Evolutionary conservation across 2,329 filamentous ascomycete species (phyloP).

Genomic region (Apiospora koreana): DNA sequence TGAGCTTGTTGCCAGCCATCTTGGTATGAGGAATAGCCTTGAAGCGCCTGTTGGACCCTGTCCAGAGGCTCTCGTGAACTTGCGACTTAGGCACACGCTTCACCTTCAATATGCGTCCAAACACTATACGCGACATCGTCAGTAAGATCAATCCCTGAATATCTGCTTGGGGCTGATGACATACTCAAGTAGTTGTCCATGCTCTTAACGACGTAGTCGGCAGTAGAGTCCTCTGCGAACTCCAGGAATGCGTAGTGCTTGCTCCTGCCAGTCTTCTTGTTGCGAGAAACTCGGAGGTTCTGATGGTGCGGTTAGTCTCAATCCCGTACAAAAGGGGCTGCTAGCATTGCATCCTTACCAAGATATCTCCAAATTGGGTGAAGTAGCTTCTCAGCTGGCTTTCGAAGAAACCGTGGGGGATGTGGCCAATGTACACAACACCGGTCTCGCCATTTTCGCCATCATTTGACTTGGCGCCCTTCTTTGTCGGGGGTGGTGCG

Average conservation of each 20-base stretch:
- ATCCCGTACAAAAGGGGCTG: not conserved
- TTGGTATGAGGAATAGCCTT: conserved; percentile 87
- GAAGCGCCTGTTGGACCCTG: conserved; percentile 87
- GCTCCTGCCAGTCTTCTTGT: conserved; percentile 85
- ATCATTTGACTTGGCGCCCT: conserved; percentile 41
- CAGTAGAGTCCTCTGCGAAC: conserved; percentile 75
- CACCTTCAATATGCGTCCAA: conserved; percentile 90
- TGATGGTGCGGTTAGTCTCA: not conserved
- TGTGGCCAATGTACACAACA: conserved; percentile 85
- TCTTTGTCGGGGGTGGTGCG: conserved; percentile 44
- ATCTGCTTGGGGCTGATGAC: not conserved
- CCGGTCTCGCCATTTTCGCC: conserved; percentile 60
- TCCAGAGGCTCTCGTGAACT: conserved; percentile 81
- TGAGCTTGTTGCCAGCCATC: conserved; percentile 75
- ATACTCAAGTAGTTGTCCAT: conserved; percentile 71
- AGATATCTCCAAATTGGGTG: conserved; percentile 86
- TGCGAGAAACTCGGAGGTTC: conserved; percentile 66
- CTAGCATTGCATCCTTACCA: conserved; percentile 53
- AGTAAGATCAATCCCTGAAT: conserved; percentile 10
- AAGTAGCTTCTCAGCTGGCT: conserved; percentile 94
- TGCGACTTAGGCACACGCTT: conserved; percentile 75
- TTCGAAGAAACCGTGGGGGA: conserved; percentile 92
- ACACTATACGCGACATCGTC: conserved; percentile 58
- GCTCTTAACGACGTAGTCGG: conserved; percentile 87
- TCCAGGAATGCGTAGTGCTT: conserved; percentile 97